phyloP scores from a whole-genome alignment of 2,329 filamentous ascomycete genomes.

The Neocatenulostroma microsporum region DNA sequence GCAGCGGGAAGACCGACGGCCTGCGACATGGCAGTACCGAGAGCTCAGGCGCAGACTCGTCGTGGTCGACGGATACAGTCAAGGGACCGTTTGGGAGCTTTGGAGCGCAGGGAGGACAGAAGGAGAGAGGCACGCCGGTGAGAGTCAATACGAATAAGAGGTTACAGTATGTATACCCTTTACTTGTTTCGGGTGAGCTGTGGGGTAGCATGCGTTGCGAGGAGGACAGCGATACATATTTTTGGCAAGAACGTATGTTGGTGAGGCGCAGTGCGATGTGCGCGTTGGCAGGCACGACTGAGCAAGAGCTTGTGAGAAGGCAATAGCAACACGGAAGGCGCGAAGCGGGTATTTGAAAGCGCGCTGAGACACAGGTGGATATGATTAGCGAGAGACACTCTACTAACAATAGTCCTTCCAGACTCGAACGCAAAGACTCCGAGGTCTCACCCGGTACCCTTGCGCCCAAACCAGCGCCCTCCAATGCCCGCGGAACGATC shows the following conservation, averaged over 20 bases:
- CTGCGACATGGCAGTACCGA: conserved; percentile 49
- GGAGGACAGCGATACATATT: too few species aligned
- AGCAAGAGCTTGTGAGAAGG: too few species aligned
- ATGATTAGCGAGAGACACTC: conserved; percentile 11
- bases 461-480: conserved; percentile 31
- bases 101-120: conserved; percentile 4
- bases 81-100: conserved; percentile 38
- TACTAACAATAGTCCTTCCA: conserved; percentile 26
- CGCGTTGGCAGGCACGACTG: background rate
- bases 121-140: conserved; percentile 16
- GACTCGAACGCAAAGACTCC: conserved; percentile 38
- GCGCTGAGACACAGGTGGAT: background rate
- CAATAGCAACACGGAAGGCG: too few species aligned
- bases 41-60: conserved; percentile 59
- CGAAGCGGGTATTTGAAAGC: too few species aligned
- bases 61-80: conserved; percentile 59
- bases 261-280: background rate
- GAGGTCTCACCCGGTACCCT: conserved; percentile 36
- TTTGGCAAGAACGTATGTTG: too few species aligned
- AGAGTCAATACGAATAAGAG: conserved; percentile 40
- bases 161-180: conserved; percentile 35
- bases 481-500: conserved; percentile 39
- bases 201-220: too few species aligned
- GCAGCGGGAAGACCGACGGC: background rate
- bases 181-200: conserved; percentile 5